Evolutionary conservation across 176 grass and related monocot genomes (phyloP), one percentile per base, ranked within the genome.

Genomic region (Alloteropsis semialata): DNA sequence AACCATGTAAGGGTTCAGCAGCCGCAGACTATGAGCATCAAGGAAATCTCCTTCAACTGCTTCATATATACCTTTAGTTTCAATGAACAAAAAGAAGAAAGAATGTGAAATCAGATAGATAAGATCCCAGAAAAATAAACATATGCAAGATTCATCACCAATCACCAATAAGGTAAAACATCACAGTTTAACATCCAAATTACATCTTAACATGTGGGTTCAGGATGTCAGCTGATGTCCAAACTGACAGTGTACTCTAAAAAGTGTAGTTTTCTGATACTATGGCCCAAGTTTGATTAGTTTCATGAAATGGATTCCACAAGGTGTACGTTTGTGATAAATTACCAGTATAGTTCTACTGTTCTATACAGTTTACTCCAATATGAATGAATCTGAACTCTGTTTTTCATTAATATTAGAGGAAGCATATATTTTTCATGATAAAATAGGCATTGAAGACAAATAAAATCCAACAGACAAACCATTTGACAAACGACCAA

Each of bases 1-100:
- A 84, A 97, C 95, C 96, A 98, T 93, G 50, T 98, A 98, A 76
- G 96, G 92, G 69, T 95, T 98, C 41, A 95, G 38, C 76, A 98
- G 81, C 63, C 73, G 67, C 82, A 98, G 74, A 88, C 87, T 90
- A 68, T 79, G 68, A 7, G 81, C 66, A 74, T 98, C 96, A 51
- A 98, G 73, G 21, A 95, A 90, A 90, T 93, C 87, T 81, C 85
- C 90, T 73, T 57, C 77, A 61, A 98, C 75, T 77, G 96, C 96
- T 87, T 98, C 92, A 65, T 90, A 75, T 81, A 98, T 95, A 84
- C 96, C 95, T 97, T 89, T 83, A 90, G 69, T 2, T 64, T 65
- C 87, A 84, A 77, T 7, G 83, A 11, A 63, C 12, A 51, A 62
- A 78, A 29, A 46, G 18, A 70, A 84, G 5, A 60, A 34, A 89